phyloP scores from a whole-genome alignment of 2,329 filamentous ascomycete species.

The Phoma sp. region DNA sequence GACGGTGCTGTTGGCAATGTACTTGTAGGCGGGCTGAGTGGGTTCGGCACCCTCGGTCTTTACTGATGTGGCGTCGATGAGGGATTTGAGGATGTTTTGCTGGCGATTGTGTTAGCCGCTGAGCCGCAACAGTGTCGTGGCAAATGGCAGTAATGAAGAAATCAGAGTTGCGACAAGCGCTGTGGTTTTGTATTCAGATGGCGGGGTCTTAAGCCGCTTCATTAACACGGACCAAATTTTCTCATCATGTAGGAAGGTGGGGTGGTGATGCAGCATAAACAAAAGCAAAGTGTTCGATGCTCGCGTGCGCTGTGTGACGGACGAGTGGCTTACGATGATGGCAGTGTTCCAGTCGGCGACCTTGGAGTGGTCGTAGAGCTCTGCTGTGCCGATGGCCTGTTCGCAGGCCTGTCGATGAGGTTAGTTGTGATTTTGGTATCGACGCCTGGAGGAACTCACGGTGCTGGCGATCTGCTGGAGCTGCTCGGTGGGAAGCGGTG shows the following conservation, averaged over 20 bases:
- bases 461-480: constrained; percentile 41
- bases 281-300: constrained; percentile 1
- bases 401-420: constrained; percentile 74
- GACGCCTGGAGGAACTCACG: constrained; percentile 23
- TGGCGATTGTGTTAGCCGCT: constrained; percentile 42
- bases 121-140: background rate
- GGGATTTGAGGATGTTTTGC: constrained; percentile 78
- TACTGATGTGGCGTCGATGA: constrained; percentile 69
- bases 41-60: constrained; percentile 62
- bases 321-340: constrained; percentile 77
- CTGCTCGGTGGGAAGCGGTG: constrained; percentile 44
- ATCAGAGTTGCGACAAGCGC: constrained; percentile 78
- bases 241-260: constrained; percentile 69
- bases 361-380: constrained; percentile 85
- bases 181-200: constrained; percentile 76
- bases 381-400: constrained; percentile 73
- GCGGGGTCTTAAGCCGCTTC: constrained; percentile 92
- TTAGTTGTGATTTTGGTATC: constrained; percentile 8
- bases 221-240: constrained; percentile 95
- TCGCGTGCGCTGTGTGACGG: constrained; percentile 7
- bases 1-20: constrained; percentile 96
- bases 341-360: constrained; percentile 88
- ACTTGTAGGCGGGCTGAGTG: constrained; percentile 78
- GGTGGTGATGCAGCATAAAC: background rate
- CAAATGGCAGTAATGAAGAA: background rate